These are phyloP conservation scores for Penicillium sp. DNA, from an alignment of 2,329 filamentous ascomycete species.

Conservation along the genomic window DNA sequence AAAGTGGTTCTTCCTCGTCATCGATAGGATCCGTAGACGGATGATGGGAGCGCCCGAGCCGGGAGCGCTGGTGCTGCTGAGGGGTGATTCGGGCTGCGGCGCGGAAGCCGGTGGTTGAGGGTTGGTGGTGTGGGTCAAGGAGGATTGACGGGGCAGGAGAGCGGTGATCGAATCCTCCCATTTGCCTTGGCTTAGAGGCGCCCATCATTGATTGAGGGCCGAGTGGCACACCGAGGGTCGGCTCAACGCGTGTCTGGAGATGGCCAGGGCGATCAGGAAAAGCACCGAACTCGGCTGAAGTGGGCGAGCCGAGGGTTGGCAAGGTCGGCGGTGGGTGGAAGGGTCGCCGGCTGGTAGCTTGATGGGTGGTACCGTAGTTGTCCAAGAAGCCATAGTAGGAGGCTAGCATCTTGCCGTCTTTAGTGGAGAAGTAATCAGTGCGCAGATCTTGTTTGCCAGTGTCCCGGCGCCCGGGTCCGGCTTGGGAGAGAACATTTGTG, in stretches of 20 bases:
- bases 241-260: slow-evolving; percentile 19
- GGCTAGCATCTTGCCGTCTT: slow-evolving; percentile 97
- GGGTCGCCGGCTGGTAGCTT: slow-evolving; percentile 45
- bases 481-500: slow-evolving; percentile 53
- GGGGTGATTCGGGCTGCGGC: slow-evolving; percentile 21
- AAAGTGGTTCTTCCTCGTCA: slow-evolving; percentile 31
- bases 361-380: slow-evolving; percentile 77
- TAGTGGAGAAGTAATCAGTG: slow-evolving; percentile 90
- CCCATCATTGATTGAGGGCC: slow-evolving; percentile 31
- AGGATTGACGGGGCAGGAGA: slow-evolving; percentile 45
- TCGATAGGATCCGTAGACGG: slow-evolving; percentile 29
- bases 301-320: slow-evolving; percentile 65
- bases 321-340: slow-evolving; percentile 76
- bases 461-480: slow-evolving; percentile 30
- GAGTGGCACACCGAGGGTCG: slow-evolving; percentile 15
- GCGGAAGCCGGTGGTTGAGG: slow-evolving; percentile 40
- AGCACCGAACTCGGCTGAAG: slow-evolving; percentile 46
- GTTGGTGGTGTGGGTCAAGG: slow-evolving; percentile 49
- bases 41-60: slow-evolving; percentile 27
- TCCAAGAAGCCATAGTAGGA: slow-evolving; percentile 95
- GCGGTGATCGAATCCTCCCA: slow-evolving; percentile 24
- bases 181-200: slow-evolving; percentile 25
- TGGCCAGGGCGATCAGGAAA: slow-evolving; percentile 38
- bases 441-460: slow-evolving; percentile 61
- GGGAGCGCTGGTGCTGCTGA: slow-evolving; percentile 29